Evolutionary conservation across 148 eudicot species (phyloP).

Genomic region (Rhododendron williamsianum): DNA sequence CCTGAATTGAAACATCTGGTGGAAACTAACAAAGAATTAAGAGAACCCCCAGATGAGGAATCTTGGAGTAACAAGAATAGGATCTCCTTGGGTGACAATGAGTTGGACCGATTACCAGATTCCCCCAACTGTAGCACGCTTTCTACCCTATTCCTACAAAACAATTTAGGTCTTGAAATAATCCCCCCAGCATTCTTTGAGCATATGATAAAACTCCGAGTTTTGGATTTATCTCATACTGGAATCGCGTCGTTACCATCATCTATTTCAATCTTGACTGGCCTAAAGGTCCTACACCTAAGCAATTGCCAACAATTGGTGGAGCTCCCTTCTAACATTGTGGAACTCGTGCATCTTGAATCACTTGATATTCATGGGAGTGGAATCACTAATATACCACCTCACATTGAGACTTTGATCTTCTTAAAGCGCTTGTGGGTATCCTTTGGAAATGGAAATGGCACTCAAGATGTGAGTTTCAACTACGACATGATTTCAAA

Average conservation of each 20-base stretch:
- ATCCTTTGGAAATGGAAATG: slow-evolving; percentile 6
- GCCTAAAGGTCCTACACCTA: slow-evolving; percentile 17
- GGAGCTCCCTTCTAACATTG: slow-evolving; percentile 6
- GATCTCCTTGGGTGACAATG: slow-evolving; percentile 10
- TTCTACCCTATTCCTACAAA: slow-evolving; percentile 22
- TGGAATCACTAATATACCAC: slow-evolving; percentile 9
- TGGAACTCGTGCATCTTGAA: slow-evolving; percentile 8
- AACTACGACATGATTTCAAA: neutral
- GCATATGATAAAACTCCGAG: neutral
- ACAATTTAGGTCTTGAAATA: neutral
- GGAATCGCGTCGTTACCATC: slow-evolving; percentile 13
- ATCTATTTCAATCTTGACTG: neutral
- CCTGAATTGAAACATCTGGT: neutral
- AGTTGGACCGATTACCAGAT: slow-evolving; percentile 1
- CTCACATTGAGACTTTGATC: neutral
- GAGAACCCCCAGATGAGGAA: neutral
- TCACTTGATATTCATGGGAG: slow-evolving; percentile 20
- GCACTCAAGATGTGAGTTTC: neutral
- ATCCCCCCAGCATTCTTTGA: slow-evolving; percentile 15
- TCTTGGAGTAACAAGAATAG: slow-evolving; percentile 5
- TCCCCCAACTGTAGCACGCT: slow-evolving; percentile 8
- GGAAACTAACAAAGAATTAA: neutral
- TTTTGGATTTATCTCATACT: slow-evolving; percentile 15
- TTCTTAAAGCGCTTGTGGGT: slow-evolving; percentile 10
- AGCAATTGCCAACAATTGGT: slow-evolving; percentile 5